These are phyloP conservation scores for Ustilago hordei DNA, from an alignment of 1,284 basidiomycete genomes.

Conservation along the genomic window DNA sequence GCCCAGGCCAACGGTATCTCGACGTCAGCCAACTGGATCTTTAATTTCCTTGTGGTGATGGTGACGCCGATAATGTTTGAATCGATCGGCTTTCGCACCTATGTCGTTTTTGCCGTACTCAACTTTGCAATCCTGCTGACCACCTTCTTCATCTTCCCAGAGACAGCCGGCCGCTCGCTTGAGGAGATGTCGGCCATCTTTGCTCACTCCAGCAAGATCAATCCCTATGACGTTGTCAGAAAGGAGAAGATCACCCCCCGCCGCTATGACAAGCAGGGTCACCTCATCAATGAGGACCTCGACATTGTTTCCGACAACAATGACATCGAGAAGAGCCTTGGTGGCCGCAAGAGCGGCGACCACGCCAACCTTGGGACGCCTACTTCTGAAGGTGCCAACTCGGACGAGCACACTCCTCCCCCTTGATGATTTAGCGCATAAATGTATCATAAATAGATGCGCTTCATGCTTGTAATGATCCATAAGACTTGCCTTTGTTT, in stretches of 20 bases:
- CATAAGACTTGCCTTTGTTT: background rate
- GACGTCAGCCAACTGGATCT: constrained; percentile 64
- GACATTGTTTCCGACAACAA: constrained; percentile 39
- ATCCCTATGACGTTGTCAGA: constrained; percentile 64
- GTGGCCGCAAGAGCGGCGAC: constrained; percentile 21
- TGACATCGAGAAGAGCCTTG: constrained; percentile 39
- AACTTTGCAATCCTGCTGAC: constrained; percentile 55
- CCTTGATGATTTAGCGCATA: constrained; percentile 9
- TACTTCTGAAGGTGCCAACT: constrained; percentile 26
- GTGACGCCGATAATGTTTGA: constrained; percentile 56
- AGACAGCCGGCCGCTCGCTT: constrained; percentile 61
- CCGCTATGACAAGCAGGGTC: constrained; percentile 61
- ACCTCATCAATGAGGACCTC: constrained; percentile 53
- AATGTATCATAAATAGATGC: background rate
- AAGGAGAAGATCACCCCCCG: constrained; percentile 58
- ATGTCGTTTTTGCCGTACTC: constrained; percentile 54
- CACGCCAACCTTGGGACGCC: constrained; percentile 36
- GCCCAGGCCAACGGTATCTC: constrained; percentile 65
- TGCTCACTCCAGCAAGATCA: constrained; percentile 56
- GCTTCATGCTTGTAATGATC: constrained; percentile 13
- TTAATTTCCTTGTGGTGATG: constrained; percentile 67
- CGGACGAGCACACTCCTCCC: constrained; percentile 28
- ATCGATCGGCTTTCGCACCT: constrained; percentile 52
- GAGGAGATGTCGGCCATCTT: constrained; percentile 67
- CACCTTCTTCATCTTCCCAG: constrained; percentile 63